Evolutionary conservation across 345 rosid species (phyloP).

Genomic region (Populus simonii): DNA sequence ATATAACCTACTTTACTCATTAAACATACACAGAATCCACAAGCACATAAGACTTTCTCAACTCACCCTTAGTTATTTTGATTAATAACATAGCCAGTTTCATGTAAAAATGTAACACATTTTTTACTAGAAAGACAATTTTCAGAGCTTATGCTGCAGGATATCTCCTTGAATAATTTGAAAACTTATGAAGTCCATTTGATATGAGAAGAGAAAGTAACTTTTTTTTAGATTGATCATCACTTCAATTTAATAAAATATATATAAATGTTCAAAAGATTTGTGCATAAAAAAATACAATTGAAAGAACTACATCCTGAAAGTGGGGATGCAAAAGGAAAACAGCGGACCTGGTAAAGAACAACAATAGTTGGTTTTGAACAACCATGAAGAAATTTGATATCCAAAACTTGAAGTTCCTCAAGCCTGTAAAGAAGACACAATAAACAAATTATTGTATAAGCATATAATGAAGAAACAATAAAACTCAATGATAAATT

Average conservation of each 20-base stretch:
- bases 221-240: background rate
- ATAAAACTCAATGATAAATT: background rate
- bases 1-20: too few relatives aligned
- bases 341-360: slow-evolving; percentile 65
- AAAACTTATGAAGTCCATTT: too few relatives aligned
- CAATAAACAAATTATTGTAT: background rate
- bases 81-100: too few relatives aligned
- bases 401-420: slow-evolving; percentile 94
- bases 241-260: background rate
- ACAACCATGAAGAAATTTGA: slow-evolving; percentile 90
- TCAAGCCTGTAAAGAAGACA: slow-evolving; percentile 62
- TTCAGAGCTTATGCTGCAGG: background rate
- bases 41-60: too few relatives aligned
- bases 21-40: too few relatives aligned
- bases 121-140: too few relatives aligned
- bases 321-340: slow-evolving; percentile 6
- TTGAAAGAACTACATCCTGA: background rate
- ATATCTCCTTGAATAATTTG: too few relatives aligned
- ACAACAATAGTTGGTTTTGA: slow-evolving; percentile 87
- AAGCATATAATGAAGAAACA: background rate
- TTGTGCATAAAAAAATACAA: background rate
- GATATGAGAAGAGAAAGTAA: background rate
- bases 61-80: too few relatives aligned
- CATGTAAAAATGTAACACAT: too few relatives aligned
- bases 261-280: background rate